Evolutionary conservation across 495 filamentous ascomycete species (phyloP), one percentile per base, ranked within the genome.

Genomic region (Podospora appendiculata): DNA sequence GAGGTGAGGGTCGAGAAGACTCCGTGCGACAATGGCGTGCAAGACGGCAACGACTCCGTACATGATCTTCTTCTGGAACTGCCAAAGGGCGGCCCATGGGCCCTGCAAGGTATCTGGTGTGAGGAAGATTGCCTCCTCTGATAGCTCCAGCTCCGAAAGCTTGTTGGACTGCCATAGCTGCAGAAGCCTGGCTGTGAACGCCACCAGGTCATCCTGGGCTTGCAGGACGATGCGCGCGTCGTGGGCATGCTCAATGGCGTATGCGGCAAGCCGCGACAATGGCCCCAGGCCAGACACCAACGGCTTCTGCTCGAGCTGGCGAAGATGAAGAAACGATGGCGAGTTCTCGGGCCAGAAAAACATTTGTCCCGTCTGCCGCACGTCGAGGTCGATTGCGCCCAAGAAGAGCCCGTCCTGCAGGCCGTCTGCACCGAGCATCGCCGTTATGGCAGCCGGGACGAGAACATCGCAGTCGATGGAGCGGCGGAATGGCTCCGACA

Each of bases 151-250:
- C 53, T 88, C 83, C 1, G 87, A 94, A 35, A 98, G 74, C 57
- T 89, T 89, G 64, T 84, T 93, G 54, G 82, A 80, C 47, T 84
- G 79, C 93, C 93, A 98, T 60, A 89, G 84, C n/a, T 83, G 75
- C 47, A 84, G 72, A 18, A 98, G 60, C 4, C 76, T 84, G 32
- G 81, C 75, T 8, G 85, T 77, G 59, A 98, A 95, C 10, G 71
- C 74, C 6, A 81, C 70, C 25, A 96, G 62, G 51, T 87, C 79
- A 54, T 90, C 86, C n/a, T 93, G 73, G 19, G 82, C 75, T 35
- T 74, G 77, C 39, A 86, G 72, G 11, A 96, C 74, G 0, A 84
- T 66, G 48, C 69, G 67, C 0, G 83, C 65, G 56, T 90, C 75
- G 2, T 65, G 70, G 3, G 80, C 78, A 53, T 87, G 77, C 60